These are phyloP conservation scores for Microascus cirrosus DNA, from an alignment of 2,329 filamentous ascomycete genomes.

Conservation along the genomic window DNA sequence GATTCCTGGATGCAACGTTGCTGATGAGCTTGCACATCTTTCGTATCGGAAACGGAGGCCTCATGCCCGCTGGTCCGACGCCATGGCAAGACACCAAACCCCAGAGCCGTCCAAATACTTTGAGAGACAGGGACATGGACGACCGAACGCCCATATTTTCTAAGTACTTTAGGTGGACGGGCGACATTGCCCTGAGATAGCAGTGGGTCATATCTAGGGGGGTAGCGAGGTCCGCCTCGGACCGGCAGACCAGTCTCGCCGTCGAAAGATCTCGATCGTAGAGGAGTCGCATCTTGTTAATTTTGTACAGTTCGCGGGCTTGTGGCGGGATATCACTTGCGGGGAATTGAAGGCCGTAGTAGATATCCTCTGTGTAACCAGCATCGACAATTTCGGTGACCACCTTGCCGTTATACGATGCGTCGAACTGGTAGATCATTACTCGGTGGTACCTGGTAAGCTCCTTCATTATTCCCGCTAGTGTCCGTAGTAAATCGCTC, in stretches of 20 bases:
- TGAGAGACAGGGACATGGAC: constrained; percentile 91
- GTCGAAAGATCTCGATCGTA: constrained; percentile 78
- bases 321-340: constrained; percentile 80
- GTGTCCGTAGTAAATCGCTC: constrained; percentile 64
- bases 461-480: constrained; percentile 81
- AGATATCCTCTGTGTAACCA: constrained; percentile 67
- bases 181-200: constrained; percentile 81
- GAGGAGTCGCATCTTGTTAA: constrained; percentile 80
- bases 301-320: constrained; percentile 76
- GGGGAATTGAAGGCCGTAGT: constrained; percentile 80
- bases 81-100: constrained; percentile 79
- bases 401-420: constrained; percentile 70
- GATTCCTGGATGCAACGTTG: constrained; percentile 76
- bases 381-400: constrained; percentile 82
- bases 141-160: constrained; percentile 84
- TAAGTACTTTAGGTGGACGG: constrained; percentile 80
- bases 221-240: constrained; percentile 57
- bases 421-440: constrained; percentile 88
- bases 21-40: constrained; percentile 87
- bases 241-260: constrained; percentile 70
- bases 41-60: constrained; percentile 82
- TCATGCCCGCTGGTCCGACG: constrained; percentile 68
- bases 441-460: constrained; percentile 84
- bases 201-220: constrained; percentile 77
- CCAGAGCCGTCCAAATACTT: constrained; percentile 77